Base-by-base conservation (phyloP, 352 stramenopile species). In the Phytophthora cryptogea region DNA sequence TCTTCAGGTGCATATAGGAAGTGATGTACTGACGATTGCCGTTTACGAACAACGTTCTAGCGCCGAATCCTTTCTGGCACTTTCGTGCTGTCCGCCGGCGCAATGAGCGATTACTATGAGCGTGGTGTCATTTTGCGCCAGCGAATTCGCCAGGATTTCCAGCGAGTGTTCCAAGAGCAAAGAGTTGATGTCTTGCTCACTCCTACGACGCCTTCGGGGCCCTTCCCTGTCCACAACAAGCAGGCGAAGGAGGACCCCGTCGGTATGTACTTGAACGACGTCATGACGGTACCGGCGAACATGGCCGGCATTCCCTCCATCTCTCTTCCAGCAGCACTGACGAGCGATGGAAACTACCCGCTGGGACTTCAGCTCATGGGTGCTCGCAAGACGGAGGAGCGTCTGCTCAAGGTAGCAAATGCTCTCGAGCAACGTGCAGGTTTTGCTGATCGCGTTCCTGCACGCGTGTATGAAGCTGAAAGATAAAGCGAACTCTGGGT, bases 251-350 rank as follows among this genome's bases (percentile, higher is more conserved):
- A 83, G 20, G 86, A 96, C 41, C 87, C 86, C 0, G 78, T 96
- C 10, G 74, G 63, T 8, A 92, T 94, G 81, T 97, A 97, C 55
- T 63, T 97, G 40, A 97, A 97, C 62, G 92, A 98, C 55, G 86
- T 98, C 20, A 95, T 97, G 76, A 98, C 91, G 2, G 89, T 97
- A 20, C 87, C 90, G 8, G 83, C 86, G 2, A 97, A 89, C 54
- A 78, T 98, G 49, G 91, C 91, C 0, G 88, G 91, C 6, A 46
- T 98, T 1, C 92, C 92, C 20, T 76, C 90, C 5, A 72, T 98
- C 11, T 96, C 89, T 2, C 46, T 97, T 17, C 89, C 89, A 2
- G 75, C 74, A 8, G 80, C 83, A 17, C 59, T 89, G 17, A 93
- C 81, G 8, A 81, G 20, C 11, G 68, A 78, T 8, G 76, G 70